phyloP scores from a whole-genome alignment of 164 flowering plant species.

The Sextonia rubra region DNA sequence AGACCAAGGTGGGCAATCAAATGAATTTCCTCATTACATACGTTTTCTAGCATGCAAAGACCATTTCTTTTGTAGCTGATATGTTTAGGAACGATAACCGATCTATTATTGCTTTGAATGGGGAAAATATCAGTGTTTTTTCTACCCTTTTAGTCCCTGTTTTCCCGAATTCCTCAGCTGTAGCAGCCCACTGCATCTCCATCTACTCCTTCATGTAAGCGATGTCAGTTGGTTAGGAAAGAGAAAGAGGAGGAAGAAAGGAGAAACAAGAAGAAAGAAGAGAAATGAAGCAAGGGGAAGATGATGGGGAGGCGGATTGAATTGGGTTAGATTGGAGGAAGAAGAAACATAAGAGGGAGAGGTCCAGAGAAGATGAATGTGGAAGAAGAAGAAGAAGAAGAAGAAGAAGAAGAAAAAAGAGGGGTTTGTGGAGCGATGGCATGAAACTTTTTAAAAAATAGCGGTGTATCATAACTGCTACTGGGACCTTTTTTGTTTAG shows the following conservation, averaged over 20 bases:
- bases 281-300: no score
- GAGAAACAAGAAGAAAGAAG: neutral
- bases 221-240: no score
- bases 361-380: no score
- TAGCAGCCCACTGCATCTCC: slow-evolving; percentile 40
- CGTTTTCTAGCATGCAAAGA: slow-evolving; percentile 64
- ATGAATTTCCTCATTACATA: slow-evolving; percentile 52
- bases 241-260: slow-evolving; percentile 21
- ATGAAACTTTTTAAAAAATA: no score
- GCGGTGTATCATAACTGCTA: no score
- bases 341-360: no score
- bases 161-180: slow-evolving; percentile 43
- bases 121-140: slow-evolving; percentile 20
- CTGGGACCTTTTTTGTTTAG: no score
- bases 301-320: neutral
- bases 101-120: slow-evolving; percentile 45
- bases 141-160: slow-evolving; percentile 68
- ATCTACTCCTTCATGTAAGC: no score
- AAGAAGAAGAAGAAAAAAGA: no score
- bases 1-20: slow-evolving; percentile 26
- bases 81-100: slow-evolving; percentile 29
- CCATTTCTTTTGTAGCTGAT: slow-evolving; percentile 42
- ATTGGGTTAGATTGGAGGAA: no score
- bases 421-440: no score
- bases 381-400: no score